Evolutionary conservation across 345 rosid genomes (phyloP).

Genomic region (Jatropha curcas): DNA sequence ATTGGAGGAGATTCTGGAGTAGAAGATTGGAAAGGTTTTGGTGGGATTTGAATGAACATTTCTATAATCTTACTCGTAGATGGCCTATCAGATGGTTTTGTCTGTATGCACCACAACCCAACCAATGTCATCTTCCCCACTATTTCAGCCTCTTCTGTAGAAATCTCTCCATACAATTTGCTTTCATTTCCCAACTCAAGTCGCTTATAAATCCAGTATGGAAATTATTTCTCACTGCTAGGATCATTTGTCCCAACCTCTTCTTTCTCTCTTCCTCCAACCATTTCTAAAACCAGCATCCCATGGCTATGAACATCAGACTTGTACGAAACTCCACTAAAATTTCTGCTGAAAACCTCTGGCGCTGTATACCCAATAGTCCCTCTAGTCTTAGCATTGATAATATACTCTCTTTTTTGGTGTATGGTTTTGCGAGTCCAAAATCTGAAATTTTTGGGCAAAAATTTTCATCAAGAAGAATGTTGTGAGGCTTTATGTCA

Average conservation of each 20-base stretch:
- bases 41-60: neutral
- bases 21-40: neutral
- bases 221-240: constrained; percentile 7
- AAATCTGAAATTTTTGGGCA: constrained; percentile 8
- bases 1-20: neutral
- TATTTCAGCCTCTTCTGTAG: neutral
- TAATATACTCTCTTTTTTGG: neutral
- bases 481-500: constrained; percentile 11
- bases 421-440: constrained; percentile 4
- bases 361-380: constrained; percentile 20
- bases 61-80: neutral
- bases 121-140: neutral
- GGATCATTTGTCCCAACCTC: neutral
- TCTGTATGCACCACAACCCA: neutral
- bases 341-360: constrained; percentile 12
- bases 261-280: constrained; percentile 1
- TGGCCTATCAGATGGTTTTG: neutral
- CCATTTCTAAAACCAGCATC: constrained; percentile 16
- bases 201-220: neutral
- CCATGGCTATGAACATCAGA: constrained; percentile 13
- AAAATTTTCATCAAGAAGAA: neutral
- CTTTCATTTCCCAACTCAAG: neutral
- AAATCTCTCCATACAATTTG: neutral
- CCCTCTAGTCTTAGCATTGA: constrained; percentile 11
- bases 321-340: constrained; percentile 10